Percentiles rank a stretch among this genome's conserved stretches.
Evolutionary conservation across 2,329 filamentous ascomycete species (phyloP).

Genomic region (Aspergillus sp.): DNA sequence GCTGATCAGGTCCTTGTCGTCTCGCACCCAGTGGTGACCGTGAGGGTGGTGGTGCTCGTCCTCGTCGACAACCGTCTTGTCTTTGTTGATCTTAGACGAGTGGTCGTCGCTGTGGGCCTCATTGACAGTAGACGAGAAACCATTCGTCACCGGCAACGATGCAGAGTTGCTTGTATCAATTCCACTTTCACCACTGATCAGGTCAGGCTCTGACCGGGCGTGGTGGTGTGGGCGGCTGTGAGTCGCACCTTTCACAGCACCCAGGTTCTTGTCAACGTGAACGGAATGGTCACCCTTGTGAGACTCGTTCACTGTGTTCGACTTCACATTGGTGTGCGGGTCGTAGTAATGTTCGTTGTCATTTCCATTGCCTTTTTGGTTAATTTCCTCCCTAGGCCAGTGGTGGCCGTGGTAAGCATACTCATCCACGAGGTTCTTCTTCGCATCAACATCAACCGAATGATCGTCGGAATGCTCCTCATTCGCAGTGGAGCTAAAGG

Average conservation of each 20-base stretch:
- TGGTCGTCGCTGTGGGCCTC: constrained; percentile 17
- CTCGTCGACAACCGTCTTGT: background rate
- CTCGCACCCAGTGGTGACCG: background rate
- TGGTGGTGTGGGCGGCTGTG: constrained; percentile 8
- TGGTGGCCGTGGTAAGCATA: background rate
- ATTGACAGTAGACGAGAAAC: background rate
- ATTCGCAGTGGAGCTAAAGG: background rate
- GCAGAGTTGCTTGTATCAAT: constrained; percentile 19
- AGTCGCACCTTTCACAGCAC: background rate
- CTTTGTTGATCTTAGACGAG: constrained; percentile 23
- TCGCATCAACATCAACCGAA: background rate
- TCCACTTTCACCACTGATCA: constrained; percentile 20
- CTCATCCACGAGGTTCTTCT: background rate
- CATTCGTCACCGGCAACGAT: background rate
- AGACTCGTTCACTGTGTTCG: background rate
- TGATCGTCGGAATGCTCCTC: constrained; percentile 10
- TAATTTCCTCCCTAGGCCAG: background rate
- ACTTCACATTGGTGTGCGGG: background rate
- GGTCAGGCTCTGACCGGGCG: constrained; percentile 15
- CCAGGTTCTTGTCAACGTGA: constrained; percentile 2
- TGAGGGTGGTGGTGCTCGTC: background rate
- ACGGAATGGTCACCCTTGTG: constrained; percentile 7
- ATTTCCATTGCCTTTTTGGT: background rate
- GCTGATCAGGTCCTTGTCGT: constrained; percentile 11
- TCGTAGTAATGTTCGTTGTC: background rate